Evolutionary conservation across 768 basidiomycete species (phyloP), one percentile per base, ranked within the genome.

Genomic region (Daedaleopsis sinensis): DNA sequence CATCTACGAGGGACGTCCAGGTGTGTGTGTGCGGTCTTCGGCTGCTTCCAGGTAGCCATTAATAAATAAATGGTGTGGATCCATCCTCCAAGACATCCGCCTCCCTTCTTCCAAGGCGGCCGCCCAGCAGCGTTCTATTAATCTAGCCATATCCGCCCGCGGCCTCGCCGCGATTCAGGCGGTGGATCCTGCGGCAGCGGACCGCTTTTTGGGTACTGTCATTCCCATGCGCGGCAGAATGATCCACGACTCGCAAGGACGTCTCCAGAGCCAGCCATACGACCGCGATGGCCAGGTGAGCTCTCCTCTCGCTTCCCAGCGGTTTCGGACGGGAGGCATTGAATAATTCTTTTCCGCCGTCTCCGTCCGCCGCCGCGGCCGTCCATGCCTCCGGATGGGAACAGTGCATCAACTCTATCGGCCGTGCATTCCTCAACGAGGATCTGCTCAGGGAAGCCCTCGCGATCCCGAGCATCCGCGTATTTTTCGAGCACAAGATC

Each of bases 171-270:
- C 96, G 47, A 79, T 98, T 49, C 82, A 88, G 68, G 85, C 88
- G 56, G 84, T 99, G 64, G 91, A 96, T 76, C 79, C 86, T 44
- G 82, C 79, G 39, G 78, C 86, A 64, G 85, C 90, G 24, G 80
- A 85, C 56, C 80, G 86, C 62, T 90, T 96, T 70, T 74, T 96
- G 68, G 77, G 87, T 66, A 81, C 85, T 35, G 89, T 88, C 43
- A 95, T 98, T 76, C 95, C 95, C 66, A 96, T 98, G 94, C 86
- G 83, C 68, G 96, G 94, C 47, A 84, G 96, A 53, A 96, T 98
- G 94, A 93, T 98, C 65, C 96, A 98, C 78, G 85, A 87, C 69
- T 70, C 73, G 62, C 78, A 84, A 67, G 91, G 92, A 59, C 82
- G 82, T 66, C 80, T 84, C 65, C 85, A 93, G 69, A 94, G 93